Base-by-base conservation (phyloP, 1,139 yeast genomes). In the Suhomyces chickasaworum region DNA sequence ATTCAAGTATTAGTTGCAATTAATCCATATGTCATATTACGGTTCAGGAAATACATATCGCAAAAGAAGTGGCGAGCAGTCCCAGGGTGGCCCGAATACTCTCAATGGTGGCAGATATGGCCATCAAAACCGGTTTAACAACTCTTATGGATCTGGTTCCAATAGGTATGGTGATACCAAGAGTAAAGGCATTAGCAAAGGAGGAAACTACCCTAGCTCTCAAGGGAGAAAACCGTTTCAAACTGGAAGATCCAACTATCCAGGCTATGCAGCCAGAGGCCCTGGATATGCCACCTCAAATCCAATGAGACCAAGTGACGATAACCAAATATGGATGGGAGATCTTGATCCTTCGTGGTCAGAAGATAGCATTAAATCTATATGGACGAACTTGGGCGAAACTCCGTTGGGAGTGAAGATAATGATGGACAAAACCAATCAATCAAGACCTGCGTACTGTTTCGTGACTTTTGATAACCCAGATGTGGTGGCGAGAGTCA, bases 261-360 rank as follows among this genome's bases (percentile, higher is more conserved):
- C 45, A 16, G 39, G 29, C n/a, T 41, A 43, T 17, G 13, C 37
- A n/a, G 33, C 39, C 1, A 17, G 50, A 33, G 15, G 44, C 10
- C 23, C 20, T 2, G 42, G 29, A 5, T 38, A 48, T 20, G 40
- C 32, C 1, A 17, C 41, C 3, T 17, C 22, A 31, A 33, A 17
- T 30, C 12, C 42, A 18, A 49, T 39, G 37, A 23, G 45, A 20
- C 42, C 47, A 7, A 32, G 39, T 16, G 56, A 53, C 9, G 46
- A 46, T 8, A 53, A 56, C 41, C 80, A 75, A 51, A 50, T 89
- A 45, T 90, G 97, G 97, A 91, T 91, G 97, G 98, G 97, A 9
- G 97, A 90, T 63, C 70, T 91, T 39, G 97, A 90, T 56, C 89
- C 95, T 1, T 75, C 81, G 67, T 87, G 95, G 83, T 90, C 86